Conservation (phyloP, 2,329 filamentous ascomycete species). For the Ophiocordyceps camponoti-saundersi region DNA sequence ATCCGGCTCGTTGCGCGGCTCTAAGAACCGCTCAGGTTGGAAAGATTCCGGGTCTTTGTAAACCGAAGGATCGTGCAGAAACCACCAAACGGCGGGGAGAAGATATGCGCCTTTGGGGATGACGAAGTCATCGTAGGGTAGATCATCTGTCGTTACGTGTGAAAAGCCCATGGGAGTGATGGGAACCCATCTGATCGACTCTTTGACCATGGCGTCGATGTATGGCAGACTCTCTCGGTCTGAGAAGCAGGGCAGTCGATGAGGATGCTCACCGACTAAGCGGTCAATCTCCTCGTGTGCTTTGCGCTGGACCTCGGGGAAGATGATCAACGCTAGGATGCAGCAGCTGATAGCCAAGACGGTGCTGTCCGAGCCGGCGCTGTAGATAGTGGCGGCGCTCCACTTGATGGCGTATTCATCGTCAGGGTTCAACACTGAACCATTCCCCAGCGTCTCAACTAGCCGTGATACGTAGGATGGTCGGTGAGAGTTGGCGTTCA, state of each 20-base stretch:
- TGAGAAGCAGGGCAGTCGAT: slow-evolving; percentile 21
- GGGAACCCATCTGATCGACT: slow-evolving; percentile 14
- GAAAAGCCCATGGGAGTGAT: slow-evolving; percentile 18
- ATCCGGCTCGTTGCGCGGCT: slow-evolving; percentile 11
- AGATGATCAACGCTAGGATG: slow-evolving; percentile 27
- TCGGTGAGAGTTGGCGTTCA: neutral
- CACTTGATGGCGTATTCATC: slow-evolving; percentile 1
- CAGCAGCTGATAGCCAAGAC: slow-evolving; percentile 9
- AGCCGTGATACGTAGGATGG: neutral
- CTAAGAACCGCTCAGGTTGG: slow-evolving; percentile 16
- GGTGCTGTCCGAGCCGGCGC: slow-evolving; percentile 5
- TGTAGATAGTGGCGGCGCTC: slow-evolving; percentile 2
- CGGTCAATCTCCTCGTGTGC: slow-evolving; percentile 24
- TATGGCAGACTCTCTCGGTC: slow-evolving; percentile 29
- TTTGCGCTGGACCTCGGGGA: slow-evolving; percentile 21
- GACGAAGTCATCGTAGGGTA: slow-evolving; percentile 6
- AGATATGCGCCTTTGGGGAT: slow-evolving; percentile 12
- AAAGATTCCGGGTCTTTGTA: slow-evolving; percentile 29
- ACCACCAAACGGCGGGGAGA: slow-evolving; percentile 10
- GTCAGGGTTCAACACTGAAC: neutral
- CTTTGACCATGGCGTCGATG: slow-evolving; percentile 13
- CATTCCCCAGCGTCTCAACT: neutral
- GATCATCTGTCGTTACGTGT: slow-evolving; percentile 16
- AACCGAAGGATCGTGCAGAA: slow-evolving; percentile 48
- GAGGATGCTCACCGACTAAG: slow-evolving; percentile 18